These are phyloP conservation scores for Parascedosporium putredinis DNA, from an alignment of 2,329 filamentous ascomycete genomes.

Conservation along the genomic window DNA sequence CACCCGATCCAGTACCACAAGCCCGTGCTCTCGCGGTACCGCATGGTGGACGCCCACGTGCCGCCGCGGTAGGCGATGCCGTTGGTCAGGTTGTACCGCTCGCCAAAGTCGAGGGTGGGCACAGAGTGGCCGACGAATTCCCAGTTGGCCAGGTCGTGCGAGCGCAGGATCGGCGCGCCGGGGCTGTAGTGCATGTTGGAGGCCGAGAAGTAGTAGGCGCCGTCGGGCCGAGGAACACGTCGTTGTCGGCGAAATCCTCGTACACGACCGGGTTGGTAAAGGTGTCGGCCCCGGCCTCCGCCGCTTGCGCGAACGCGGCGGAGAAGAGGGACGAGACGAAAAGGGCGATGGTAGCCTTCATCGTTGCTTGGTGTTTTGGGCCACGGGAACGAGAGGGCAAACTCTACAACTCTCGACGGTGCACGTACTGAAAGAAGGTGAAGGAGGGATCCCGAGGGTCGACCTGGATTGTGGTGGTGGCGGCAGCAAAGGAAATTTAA, in stretches of 20 bases:
- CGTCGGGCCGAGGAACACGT: conserved; percentile 41
- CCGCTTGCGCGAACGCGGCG: not conserved
- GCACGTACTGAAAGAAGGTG: no score
- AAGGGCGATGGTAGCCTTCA: not conserved
- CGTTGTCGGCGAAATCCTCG: conserved; percentile 43
- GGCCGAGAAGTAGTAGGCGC: conserved; percentile 43
- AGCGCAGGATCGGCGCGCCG: conserved; percentile 44
- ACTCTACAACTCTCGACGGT: no score
- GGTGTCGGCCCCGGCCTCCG: no score
- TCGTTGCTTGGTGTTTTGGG: not conserved
- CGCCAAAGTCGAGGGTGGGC: conserved; percentile 32
- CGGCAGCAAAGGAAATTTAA: no score
- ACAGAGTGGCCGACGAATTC: conserved; percentile 35
- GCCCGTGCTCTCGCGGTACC: conserved; percentile 36
- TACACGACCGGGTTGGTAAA: conserved; percentile 42
- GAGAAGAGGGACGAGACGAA: not conserved
- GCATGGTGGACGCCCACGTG: conserved; percentile 24
- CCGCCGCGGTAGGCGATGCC: conserved; percentile 39
- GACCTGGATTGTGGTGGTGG: no score
- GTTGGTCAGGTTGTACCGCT: conserved; percentile 32
- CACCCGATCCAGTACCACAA: conserved; percentile 50
- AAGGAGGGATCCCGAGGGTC: no score
- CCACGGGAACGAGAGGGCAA: no score
- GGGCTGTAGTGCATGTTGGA: conserved; percentile 47
- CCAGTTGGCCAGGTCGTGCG: conserved; percentile 45